These are phyloP conservation scores for Malassezia cuniculi DNA, from an alignment of 1,284 basidiomycete species.

Conservation along the genomic window DNA sequence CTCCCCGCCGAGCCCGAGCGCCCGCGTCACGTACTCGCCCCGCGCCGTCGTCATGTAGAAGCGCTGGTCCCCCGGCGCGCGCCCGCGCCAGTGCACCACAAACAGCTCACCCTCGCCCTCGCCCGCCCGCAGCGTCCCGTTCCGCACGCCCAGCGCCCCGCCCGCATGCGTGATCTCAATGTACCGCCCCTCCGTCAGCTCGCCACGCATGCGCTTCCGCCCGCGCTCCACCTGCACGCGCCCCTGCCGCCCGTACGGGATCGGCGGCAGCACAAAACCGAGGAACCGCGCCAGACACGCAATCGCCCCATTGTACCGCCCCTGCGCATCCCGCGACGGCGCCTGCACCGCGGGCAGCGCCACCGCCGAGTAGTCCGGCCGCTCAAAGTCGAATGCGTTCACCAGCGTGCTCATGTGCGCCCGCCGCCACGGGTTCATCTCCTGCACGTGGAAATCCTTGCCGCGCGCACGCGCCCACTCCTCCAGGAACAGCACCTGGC, in stretches of 20 bases:
- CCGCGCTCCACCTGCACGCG: slow-evolving; percentile 16
- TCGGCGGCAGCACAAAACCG: slow-evolving; percentile 5
- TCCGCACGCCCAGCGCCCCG: slow-evolving; percentile 12
- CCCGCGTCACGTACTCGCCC: too few relatives aligned
- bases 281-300: slow-evolving; percentile 1
- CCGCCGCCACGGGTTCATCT: slow-evolving; percentile 22
- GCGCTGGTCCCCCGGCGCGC: slow-evolving; percentile 6
- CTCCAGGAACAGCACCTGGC: slow-evolving; percentile 24
- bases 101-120: slow-evolving; percentile 4
- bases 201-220: slow-evolving; percentile 25
- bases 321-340: slow-evolving; percentile 10
- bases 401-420: slow-evolving; percentile 20
- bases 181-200: slow-evolving; percentile 30
- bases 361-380: slow-evolving; percentile 9
- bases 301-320: slow-evolving; percentile 17
- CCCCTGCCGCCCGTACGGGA: slow-evolving; percentile 9
- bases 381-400: slow-evolving; percentile 23
- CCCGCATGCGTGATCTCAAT: slow-evolving; percentile 16
- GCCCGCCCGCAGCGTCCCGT: slow-evolving; percentile 2
- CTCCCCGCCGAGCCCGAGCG: too few relatives aligned
- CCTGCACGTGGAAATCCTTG: slow-evolving; percentile 16
- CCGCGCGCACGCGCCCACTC: slow-evolving; percentile 24
- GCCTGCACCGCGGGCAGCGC: slow-evolving; percentile 7
- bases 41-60: slow-evolving; percentile 10
- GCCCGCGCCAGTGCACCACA: slow-evolving; percentile 10